These are phyloP conservation scores for Schizochytrium sp. DNA, from an alignment of 108 stramenopile species.

Conservation along the genomic window DNA sequence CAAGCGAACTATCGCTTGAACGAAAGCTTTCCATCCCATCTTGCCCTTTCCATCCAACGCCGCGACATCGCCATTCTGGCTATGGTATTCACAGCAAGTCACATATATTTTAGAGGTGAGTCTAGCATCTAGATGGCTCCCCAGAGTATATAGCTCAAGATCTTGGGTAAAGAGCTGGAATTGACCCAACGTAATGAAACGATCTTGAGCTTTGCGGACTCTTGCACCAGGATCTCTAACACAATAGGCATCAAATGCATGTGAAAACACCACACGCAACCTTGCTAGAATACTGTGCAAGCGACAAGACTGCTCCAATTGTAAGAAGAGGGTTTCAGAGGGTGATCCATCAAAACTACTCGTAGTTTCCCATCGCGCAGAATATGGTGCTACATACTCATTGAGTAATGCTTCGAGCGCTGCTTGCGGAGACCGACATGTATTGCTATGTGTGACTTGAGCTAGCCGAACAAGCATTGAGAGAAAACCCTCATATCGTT, in stretches of 20 bases:
- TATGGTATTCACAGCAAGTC: constrained; percentile 41
- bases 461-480: constrained; percentile 41
- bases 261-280: background rate
- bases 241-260: constrained; percentile 39
- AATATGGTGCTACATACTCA: constrained; percentile 31
- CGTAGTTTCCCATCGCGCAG: constrained; percentile 33
- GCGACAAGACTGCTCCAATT: background rate
- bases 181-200: constrained; percentile 7
- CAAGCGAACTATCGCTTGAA: background rate
- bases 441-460: background rate
- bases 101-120: background rate
- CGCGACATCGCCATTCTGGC: background rate
- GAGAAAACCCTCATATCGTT: constrained; percentile 34
- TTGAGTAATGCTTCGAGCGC: constrained; percentile 25
- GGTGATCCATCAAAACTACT: background rate
- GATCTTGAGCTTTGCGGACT: constrained; percentile 27
- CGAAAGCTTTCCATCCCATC: background rate
- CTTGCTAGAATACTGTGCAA: background rate
- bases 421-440: background rate
- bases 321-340: constrained; percentile 4
- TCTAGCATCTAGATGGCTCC: constrained; percentile 33
- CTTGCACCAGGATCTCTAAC: background rate
- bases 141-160: background rate
- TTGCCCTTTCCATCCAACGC: background rate
- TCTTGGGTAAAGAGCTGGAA: constrained; percentile 52